A percentile compares a stretch with the other conserved stretches of the same genome.
phyloP scores from a whole-genome alignment of 108 stramenopile genomes.

The Cyclotella sp. region DNA sequence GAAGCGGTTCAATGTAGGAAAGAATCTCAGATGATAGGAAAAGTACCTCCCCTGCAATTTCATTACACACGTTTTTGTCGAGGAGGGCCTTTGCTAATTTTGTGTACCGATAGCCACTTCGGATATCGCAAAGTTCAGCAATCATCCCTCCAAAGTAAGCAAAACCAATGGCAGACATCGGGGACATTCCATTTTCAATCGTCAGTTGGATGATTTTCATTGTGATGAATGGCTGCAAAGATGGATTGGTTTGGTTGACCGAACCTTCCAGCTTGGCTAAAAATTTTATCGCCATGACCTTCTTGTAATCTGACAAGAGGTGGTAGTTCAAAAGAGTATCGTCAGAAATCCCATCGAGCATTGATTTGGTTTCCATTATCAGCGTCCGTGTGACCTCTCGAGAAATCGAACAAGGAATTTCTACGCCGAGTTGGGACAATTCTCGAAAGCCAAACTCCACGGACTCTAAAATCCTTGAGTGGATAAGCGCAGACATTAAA shows the following conservation, averaged over 20 bases:
- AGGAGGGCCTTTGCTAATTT: conserved; percentile 24
- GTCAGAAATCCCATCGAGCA: conserved; percentile 19
- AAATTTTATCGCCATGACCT: conserved; percentile 28
- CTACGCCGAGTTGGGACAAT: conserved; percentile 21
- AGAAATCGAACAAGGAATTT: not conserved
- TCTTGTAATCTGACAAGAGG: conserved; percentile 8
- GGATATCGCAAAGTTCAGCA: conserved; percentile 5
- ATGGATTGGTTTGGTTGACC: not conserved
- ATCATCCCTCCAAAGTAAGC: conserved; percentile 25
- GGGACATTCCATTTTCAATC: conserved; percentile 21
- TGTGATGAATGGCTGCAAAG: not conserved
- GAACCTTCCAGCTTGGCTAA: not conserved
- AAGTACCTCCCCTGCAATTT: not conserved
- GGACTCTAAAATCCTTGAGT: not conserved
- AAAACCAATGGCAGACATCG: conserved; percentile 24
- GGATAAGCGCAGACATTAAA: not conserved
- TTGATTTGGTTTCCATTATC: conserved; percentile 5
- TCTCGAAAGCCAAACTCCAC: not conserved
- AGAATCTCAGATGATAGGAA: conserved; percentile 5
- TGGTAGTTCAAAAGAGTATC: conserved; percentile 12
- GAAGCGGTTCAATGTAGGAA: conserved; percentile 22
- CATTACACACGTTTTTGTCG: not conserved
- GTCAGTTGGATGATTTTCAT: conserved; percentile 16
- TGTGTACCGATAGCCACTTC: conserved; percentile 18
- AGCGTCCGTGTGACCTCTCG: not conserved